Evolutionary conservation across 768 basidiomycete species (phyloP), one percentile per base, ranked within the genome.

Genomic region (Tulasnella sp.): DNA sequence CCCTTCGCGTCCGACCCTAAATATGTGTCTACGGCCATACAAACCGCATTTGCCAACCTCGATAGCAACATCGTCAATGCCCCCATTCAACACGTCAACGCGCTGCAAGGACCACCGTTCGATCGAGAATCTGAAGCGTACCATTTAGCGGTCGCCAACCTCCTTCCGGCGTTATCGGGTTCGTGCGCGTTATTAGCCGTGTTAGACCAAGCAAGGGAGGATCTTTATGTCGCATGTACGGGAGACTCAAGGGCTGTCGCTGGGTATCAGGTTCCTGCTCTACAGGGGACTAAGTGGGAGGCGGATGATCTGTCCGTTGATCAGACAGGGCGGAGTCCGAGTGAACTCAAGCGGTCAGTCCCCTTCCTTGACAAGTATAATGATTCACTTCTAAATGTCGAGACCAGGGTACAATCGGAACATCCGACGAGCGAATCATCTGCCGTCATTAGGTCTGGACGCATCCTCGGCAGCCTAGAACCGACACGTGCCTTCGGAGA

Each of bases 181-280:
- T 92, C 91, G 61, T 98, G 95, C 70, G 92, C 95, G 1, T 73
- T 99, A 58, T 77, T 94, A 70, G 85, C 93, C 0, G 70, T 94
- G 48, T 80, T 99, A 60, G 95, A 98, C 68, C 88, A 88, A 0
- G 82, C 85, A 4, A 78, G 86, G 61, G 79, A 77, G 47, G 83
- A 92, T 68, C 70, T 98, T 26, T 95, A 96, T 66, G 82, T 98
- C 32, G 95, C 95, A 8, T 84, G 84, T 65, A 85, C 92, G 3
- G 96, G 96, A 0, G 96, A 99, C 69, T 88, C 89, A 68, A 81
- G 96, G 50, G 96, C 96, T 11, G 92, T 99, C 4, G 94, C 95
- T 21, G 96, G 96, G 19, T 80, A 90, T 38, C 94, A 88, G 86
- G 84, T 89, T 63, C 78, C 81, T 52, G 77, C 77, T 3, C 71